A percentile compares a stretch with the other conserved stretches of the same genome.
Evolutionary conservation across 148 eudicot species (phyloP).

Genomic region (Talinum fruticosum): DNA sequence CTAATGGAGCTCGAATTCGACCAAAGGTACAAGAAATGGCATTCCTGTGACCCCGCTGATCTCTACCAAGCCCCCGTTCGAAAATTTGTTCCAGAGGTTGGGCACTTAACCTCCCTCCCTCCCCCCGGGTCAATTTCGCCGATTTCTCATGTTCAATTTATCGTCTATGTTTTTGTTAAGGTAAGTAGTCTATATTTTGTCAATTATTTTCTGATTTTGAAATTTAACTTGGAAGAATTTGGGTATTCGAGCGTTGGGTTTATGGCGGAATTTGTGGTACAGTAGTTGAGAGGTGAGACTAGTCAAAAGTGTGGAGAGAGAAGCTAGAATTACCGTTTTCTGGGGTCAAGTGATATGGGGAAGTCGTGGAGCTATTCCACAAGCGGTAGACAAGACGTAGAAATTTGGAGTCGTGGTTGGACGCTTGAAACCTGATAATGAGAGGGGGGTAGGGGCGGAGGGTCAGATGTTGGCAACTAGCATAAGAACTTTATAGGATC

Average conservation of each 20-base stretch:
- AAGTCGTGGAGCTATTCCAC: neutral
- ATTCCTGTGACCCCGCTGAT: conserved; percentile 81
- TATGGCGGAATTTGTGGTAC: neutral
- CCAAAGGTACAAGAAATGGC: conserved; percentile 75
- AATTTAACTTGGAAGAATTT: no score
- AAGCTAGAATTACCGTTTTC: neutral
- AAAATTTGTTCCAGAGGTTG: conserved; percentile 67
- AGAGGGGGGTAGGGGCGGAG: neutral
- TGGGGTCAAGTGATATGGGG: neutral
- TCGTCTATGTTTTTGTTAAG: neutral
- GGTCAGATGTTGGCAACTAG: neutral
- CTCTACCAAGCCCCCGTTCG: conserved; percentile 74
- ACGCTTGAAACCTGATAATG: no score
- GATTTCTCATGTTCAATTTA: neutral
- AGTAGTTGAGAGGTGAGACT: neutral
- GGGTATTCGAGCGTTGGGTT: neutral
- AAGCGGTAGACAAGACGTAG: neutral
- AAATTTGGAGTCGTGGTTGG: neutral
- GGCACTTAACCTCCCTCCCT: neutral
- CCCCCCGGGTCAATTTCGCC: no score
- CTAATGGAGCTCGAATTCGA: conserved; percentile 92
- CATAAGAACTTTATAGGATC: neutral
- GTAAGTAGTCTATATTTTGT: no score
- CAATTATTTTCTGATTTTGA: no score
- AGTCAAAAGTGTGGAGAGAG: neutral